Evolutionary conservation across 2,329 filamentous ascomycete species (phyloP).

Genomic region (Sclerotiophoma versabilis): DNA sequence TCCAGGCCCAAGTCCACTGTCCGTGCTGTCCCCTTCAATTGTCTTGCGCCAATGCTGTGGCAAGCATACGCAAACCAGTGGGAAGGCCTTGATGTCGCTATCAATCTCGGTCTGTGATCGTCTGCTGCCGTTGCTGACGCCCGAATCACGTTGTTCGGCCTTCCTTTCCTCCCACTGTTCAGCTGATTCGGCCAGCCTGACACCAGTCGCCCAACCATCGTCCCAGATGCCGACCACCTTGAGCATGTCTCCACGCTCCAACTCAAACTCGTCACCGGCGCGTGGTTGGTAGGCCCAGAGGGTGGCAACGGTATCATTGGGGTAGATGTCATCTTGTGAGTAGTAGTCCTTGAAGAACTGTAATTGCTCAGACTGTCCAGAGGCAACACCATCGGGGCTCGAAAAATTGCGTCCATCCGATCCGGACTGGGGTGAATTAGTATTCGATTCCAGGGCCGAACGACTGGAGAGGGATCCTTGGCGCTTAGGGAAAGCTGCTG

Average conservation of each 20-base stretch:
- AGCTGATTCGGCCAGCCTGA: constrained; percentile 80
- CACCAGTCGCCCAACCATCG: constrained; percentile 96
- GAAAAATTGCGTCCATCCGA: constrained; percentile 71
- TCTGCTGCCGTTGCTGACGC: constrained; percentile 80
- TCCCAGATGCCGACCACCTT: constrained; percentile 99
- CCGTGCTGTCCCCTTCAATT: constrained; percentile 78
- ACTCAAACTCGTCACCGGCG: constrained; percentile 87
- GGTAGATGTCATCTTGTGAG: constrained; percentile 93
- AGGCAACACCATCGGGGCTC: constrained; percentile 81
- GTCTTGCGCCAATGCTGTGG: constrained; percentile 97
- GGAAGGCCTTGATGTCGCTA: constrained; percentile 97
- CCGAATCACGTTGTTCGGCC: constrained; percentile 86
- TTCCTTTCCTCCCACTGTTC: constrained; percentile 86
- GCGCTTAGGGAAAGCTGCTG: constrained; percentile 65
- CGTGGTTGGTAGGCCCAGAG: constrained; percentile 97
- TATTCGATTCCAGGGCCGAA: constrained; percentile 72
- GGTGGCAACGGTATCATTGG: constrained; percentile 86
- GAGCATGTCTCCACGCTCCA: constrained; percentile 96
- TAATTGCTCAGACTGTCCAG: constrained; percentile 93
- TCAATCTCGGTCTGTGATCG: constrained; percentile 46
- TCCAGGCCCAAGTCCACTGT: constrained; percentile 41
- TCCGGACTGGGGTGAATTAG: constrained; percentile 72
- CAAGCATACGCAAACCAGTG: constrained; percentile 92
- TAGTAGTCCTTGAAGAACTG: constrained; percentile 99
- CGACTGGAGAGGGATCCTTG: constrained; percentile 89